phyloP scores from a whole-genome alignment of 225 moss, liverwort and hornwort species.

The Pleurozium schreberi region DNA sequence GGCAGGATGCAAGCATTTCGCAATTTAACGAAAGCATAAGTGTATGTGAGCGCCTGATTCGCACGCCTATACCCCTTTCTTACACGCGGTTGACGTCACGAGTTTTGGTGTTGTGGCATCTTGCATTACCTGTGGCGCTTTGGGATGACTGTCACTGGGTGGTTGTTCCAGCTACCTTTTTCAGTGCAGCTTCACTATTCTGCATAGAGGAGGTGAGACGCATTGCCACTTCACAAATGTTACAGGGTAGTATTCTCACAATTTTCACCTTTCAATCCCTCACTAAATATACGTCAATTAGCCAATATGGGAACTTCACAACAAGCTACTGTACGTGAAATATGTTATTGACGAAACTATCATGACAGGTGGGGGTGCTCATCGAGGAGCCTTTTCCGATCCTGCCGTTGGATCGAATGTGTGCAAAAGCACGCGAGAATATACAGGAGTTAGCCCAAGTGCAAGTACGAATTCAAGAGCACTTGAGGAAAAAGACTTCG shows the following conservation, averaged over 20 bases:
- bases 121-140: conserved; percentile 60
- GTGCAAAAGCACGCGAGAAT: conserved; percentile 25
- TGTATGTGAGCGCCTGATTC: conserved; percentile 57
- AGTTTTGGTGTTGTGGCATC: conserved; percentile 64
- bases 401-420: conserved; percentile 43
- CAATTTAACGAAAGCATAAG: conserved; percentile 71
- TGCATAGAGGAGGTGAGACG: conserved; percentile 45
- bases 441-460: conserved; percentile 32
- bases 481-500: background rate
- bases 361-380: conserved; percentile 17
- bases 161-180: conserved; percentile 48
- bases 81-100: conserved; percentile 80
- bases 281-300: background rate
- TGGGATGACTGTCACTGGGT: conserved; percentile 87
- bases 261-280: background rate
- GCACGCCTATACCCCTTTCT: conserved; percentile 71
- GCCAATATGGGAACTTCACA: background rate
- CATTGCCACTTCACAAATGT: background rate
- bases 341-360: background rate
- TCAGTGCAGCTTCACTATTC: conserved; percentile 32
- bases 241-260: background rate
- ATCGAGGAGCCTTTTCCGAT: conserved; percentile 54
- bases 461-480: conserved; percentile 26
- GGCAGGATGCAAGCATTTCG: conserved; percentile 60
- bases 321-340: background rate